These are phyloP conservation scores for Phytomonas sp. DNA, from an alignment of 208 protist genomes.

Conservation along the genomic window DNA sequence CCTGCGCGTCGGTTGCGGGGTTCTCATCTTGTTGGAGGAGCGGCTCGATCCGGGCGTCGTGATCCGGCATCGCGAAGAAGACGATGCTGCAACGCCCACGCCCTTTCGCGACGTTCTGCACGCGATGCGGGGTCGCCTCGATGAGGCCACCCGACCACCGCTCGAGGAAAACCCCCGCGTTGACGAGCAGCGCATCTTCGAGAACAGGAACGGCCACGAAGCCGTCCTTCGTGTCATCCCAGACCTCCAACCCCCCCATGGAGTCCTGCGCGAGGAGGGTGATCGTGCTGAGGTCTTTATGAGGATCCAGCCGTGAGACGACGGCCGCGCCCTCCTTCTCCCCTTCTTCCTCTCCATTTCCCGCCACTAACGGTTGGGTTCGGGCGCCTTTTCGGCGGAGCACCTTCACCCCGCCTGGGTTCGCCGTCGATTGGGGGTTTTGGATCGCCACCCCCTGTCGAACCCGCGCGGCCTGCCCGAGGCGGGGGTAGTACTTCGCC, in stretches of 20 bases:
- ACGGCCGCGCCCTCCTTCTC: constrained; percentile 10
- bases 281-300: constrained; percentile 83
- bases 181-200: constrained; percentile 79
- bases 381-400: constrained; percentile 64
- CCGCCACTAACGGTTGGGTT: constrained; percentile 32
- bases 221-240: constrained; percentile 52
- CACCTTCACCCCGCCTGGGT: constrained; percentile 66
- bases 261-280: constrained; percentile 81
- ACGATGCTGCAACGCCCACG: constrained; percentile 77
- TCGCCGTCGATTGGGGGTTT: constrained; percentile 35
- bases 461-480: constrained; percentile 36
- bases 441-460: constrained; percentile 45
- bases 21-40: constrained; percentile 81
- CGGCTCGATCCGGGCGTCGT: constrained; percentile 78
- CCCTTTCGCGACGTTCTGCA: constrained; percentile 52
- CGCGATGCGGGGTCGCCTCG: constrained; percentile 79
- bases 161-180: constrained; percentile 81
- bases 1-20: constrained; percentile 59
- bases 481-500: constrained; percentile 78
- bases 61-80: constrained; percentile 78
- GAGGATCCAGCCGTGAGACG: constrained; percentile 59
- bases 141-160: constrained; percentile 81
- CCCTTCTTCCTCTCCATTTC: constrained; percentile 1
- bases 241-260: constrained; percentile 78
- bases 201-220: constrained; percentile 71